These are phyloP conservation scores for Cunninghamia lanceolata DNA, from an alignment of 75 land plant species.

Conservation along the genomic window DNA sequence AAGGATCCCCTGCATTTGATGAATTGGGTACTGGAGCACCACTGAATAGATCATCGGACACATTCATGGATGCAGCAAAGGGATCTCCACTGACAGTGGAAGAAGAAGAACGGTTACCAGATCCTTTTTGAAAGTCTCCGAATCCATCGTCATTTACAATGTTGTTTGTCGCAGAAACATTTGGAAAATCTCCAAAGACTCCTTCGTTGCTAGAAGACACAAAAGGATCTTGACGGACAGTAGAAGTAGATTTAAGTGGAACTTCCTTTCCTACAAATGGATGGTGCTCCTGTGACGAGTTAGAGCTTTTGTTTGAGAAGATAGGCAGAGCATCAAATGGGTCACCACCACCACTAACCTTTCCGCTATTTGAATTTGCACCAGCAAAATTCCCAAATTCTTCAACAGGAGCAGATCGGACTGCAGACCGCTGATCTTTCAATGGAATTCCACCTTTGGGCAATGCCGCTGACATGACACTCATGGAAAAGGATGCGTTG, in stretches of 20 bases:
- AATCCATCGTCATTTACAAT: slow-evolving; percentile 10
- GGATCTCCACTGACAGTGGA: slow-evolving; percentile 5
- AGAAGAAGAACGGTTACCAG: not conserved
- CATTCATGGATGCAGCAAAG: slow-evolving; percentile 18
- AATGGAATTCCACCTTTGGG: slow-evolving; percentile 41
- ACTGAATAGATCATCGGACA: slow-evolving; percentile 4
- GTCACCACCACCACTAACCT: not conserved
- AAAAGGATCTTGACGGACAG: slow-evolving; percentile 4
- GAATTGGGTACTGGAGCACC: not conserved
- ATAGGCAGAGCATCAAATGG: slow-evolving; percentile 9
- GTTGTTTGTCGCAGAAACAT: slow-evolving; percentile 17
- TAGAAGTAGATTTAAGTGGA: slow-evolving; percentile 1
- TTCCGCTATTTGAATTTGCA: not conserved
- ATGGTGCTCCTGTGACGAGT: slow-evolving; percentile 12
- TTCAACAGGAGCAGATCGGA: slow-evolving; percentile 17
- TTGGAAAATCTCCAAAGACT: slow-evolving; percentile 47
- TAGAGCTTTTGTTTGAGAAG: slow-evolving; percentile 7
- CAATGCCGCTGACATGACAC: slow-evolving; percentile 58
- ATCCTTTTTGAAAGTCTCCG: slow-evolving; percentile 17
- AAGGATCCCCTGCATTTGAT: slow-evolving; percentile 9
- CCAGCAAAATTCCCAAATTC: slow-evolving; percentile 21
- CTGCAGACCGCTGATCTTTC: slow-evolving; percentile 16
- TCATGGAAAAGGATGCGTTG: slow-evolving; percentile 48
- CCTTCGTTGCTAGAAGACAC: slow-evolving; percentile 5
- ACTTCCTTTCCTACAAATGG: slow-evolving; percentile 40